Base-by-base conservation (phyloP, 106 monocot species). In the Apostasia ramifera region DNA sequence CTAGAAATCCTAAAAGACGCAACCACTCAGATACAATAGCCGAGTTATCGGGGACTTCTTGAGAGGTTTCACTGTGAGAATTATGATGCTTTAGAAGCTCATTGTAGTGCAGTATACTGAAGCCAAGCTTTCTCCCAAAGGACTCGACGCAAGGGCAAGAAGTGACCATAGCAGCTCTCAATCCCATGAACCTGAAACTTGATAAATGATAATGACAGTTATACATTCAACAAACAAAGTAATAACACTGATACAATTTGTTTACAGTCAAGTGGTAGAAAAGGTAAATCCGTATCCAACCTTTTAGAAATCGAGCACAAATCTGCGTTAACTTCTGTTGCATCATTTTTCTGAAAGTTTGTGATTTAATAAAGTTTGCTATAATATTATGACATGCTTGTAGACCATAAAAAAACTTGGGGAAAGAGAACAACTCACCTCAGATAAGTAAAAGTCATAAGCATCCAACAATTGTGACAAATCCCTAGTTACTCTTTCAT, bases 381-480 rank as follows among this genome's bases (percentile, higher is more conserved):
- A 55, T 11, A 44, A 14, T 26, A 46, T 6, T 60, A 49, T 8
- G 12, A 38, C 26, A 49, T 47, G 10, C 47, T 15, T 57, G 38
- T 48, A 8, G 12, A 42, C 68, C 40, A 13, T 53, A 37, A 11
- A 3, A 53, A 12, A 38, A 63, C 59, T 53, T 2, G 40, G 38
- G 49, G 26, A 55, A 61, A 59, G 64, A 74, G 43, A 63, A 15
- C 7, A 15, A 73, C 86, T 71, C 53, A 91, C 91, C 71, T 46
- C 69, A 12, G 68, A 80, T 59, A 62, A 47, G 71, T 84, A 81
- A 61, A 77, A 74, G 63, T 97, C 92, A 67, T 89, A 92, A 1
- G 79, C 80, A 81, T 97, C 95, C 60, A 97, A 73, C 40, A 97
- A 67, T 58, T 92, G 92, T 48, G 95, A 78, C 40, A 97, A 92